Base-by-base conservation (phyloP, 2,329 filamentous ascomycete species). In the Sporothrix brunneoviolacea region DNA sequence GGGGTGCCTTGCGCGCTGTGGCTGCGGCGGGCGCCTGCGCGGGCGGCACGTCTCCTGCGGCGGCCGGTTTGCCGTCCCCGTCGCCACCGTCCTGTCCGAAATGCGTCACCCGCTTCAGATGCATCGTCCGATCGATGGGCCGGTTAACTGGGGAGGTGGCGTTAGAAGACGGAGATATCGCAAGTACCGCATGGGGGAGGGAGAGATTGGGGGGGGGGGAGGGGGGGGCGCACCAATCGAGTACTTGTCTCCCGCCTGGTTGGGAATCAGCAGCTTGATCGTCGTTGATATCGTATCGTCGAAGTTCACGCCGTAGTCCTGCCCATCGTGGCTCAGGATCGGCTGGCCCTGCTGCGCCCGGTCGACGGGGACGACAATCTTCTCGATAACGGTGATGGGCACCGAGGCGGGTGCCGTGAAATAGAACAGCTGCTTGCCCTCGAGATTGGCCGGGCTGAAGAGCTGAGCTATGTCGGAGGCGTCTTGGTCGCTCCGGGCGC, bases 361-460 rank as follows among this genome's bases (percentile, higher is more conserved):
- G 51, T 80, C 76, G 59, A 80, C 62, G 9, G 75, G 74, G 37
- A 88, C 75, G 33, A 82, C 75, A 54, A 88, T 70, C 56, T 83
- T 75, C 61, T 82, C 77, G 41, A 90, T 68, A 1, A 84, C 73
- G 10, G 78, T 80, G 51, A 90, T 75, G n/a, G 85, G 80, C 3
- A 89, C 69, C 10, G 79, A 80, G 6, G 81, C 77, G 2, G 86
- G 86, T 4, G 84, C 82, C 9, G 83, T 87, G 59, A 91, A 88
- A 64, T 89, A 87, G 86, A 86, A 91, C 53, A 90, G 72, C 63
- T 90, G 82, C 70, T 88, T 89, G 55, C 83, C 83, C 50, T 80
- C 70, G 8, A 84, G 63, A 58, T 79, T 77, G 49, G 75, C 74
- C 51, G 77, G 71, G 59, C 70, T 75, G 59, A 86, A 80, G 48